phyloP scores from a whole-genome alignment of 2,329 filamentous ascomycete genomes.

The Elsinoe perseae region DNA sequence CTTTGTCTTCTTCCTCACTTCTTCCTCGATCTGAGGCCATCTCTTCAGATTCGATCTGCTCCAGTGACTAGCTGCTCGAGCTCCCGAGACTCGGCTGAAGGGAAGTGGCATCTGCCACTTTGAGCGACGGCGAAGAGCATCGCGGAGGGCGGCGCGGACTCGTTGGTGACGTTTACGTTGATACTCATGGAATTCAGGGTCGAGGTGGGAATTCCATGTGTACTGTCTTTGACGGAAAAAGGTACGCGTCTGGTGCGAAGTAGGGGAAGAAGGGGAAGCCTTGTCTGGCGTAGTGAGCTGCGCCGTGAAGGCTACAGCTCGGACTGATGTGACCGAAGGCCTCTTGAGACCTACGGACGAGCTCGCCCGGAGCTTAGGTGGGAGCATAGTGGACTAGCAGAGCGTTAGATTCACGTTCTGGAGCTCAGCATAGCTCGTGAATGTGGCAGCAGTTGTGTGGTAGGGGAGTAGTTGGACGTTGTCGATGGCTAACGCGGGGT shows the following conservation, averaged over 20 bases:
- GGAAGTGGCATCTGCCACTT: constrained; percentile 25
- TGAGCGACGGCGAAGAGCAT: constrained; percentile 26
- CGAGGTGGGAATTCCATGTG: constrained; percentile 27
- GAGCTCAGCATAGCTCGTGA: background rate
- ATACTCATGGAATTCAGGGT: constrained; percentile 28
- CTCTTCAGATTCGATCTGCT: constrained; percentile 20
- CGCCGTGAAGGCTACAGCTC: constrained; percentile 16
- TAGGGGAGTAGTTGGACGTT: background rate
- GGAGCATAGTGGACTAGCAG: constrained; percentile 23
- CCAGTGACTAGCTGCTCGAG: constrained; percentile 26
- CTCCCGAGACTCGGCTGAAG: constrained; percentile 26
- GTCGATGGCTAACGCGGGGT: background rate
- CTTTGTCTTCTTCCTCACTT: constrained; percentile 16
- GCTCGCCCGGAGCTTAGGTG: constrained; percentile 22
- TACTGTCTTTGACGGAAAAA: constrained; percentile 23
- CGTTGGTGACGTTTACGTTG: constrained; percentile 24
- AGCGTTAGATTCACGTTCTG: constrained; percentile 3
- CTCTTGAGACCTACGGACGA: constrained; percentile 4
- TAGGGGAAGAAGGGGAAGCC: background rate
- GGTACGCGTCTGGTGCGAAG: constrained; percentile 19
- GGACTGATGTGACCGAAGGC: constrained; percentile 17
- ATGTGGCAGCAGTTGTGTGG: background rate
- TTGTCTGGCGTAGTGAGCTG: constrained; percentile 4
- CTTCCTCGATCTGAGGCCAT: constrained; percentile 19
- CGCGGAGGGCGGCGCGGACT: constrained; percentile 20